Evolutionary conservation across 2,329 filamentous ascomycete genomes (phyloP), one percentile per base, ranked within the genome.

Genomic region (Botrytis elliptica): DNA sequence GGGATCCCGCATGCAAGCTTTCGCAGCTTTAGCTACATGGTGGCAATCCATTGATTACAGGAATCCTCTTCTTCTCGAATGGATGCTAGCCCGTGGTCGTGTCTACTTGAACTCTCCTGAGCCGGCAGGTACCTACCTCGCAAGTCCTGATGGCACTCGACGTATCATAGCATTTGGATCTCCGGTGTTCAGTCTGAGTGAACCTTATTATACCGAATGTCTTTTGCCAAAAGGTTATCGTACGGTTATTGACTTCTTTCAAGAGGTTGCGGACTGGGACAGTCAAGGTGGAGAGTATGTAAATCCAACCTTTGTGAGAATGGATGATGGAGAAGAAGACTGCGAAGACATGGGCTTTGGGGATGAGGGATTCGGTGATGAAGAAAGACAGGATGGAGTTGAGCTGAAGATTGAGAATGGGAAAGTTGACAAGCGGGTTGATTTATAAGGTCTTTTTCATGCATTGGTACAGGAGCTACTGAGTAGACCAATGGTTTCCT

Each of bases 131-230:
- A 85, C 83, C 1, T 86, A 86, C 2, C 81, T 93, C 10, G 83
- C 87, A 0, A 87, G 87, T 0, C 84, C 87, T 1, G 79, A 84
- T 2, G 86, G 87, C 12, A 57, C 22, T 25, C 75, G 75, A 22
- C 29, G 55, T n/a, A 40, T 78, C 33, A 70, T 84, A 0, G 77
- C 81, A 18, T 84, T 87, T 62, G 91, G 91, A 8, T 92, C 89
- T 76, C 91, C 92, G 7, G 87, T 90, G 75, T 92, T 91, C 81
- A 91, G 91, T n/a, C 88, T 90, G 2, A 91, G 91, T 5, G 89
- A 92, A 75, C 78, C 82, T 1, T 79, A 85, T 49, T 85, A 89
- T 78, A 83, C 83, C 12, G 93, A 97, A 81, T 84, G 85, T 55
- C 86, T 93, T 75, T 85, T 95, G 70, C 84, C 91, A 20, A 81